Base-by-base conservation (phyloP, 148 eudicot species). In the Rhododendron griersonianum region DNA sequence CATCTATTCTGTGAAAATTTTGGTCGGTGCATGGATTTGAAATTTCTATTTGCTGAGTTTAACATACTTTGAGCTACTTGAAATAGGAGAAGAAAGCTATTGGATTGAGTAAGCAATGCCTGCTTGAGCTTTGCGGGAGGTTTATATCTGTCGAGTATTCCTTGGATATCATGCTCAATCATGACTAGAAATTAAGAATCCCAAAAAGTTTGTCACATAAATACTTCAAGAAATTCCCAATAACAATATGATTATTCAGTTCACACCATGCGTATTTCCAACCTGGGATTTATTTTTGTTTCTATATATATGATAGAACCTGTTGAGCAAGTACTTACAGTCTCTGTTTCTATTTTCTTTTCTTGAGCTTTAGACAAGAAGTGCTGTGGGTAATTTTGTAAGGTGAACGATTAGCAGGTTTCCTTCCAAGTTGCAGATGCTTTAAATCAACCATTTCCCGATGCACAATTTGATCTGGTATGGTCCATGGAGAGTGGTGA, bases 401-500 rank as follows among this genome's bases (percentile, higher is more conserved):
- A 45, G 77, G 79, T 82, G 87, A 82, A 84, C 19, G 44, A 85
- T 71, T 83, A 35, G 39, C 93, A 97, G 99, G 98, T 91, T 59
- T 93, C 92, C 44, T 97, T 94, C 88, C 98, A 93, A 93, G 98
- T 97, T 48, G 99, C 98, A 44, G 98, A 97, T 89, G 99, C 98
- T 83, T 86, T 95, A 61, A 93, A 93, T 67, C 99, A 95, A 87
- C 99, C 99, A 41, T 97, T 97, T 91, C 87, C 95, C 39, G 98
- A 95, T 89, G 96, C 93, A 21, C 89, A 97, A 83, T 97, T 97
- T 87, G 95, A 97, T 90, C 85, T 97, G 86, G 95, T 94, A 78
- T 97, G 99, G 98, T 97, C 99, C 61, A 97, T 97, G 99, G 99
- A 97, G 93, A 97, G 99, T 82, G 99, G 98, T 44, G 99, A 97